Percentiles rank a stretch among this genome's conserved stretches.
These are phyloP conservation scores for Trichoderma sp. DNA, from an alignment of 2,329 filamentous ascomycete genomes.

Conservation along the genomic window DNA sequence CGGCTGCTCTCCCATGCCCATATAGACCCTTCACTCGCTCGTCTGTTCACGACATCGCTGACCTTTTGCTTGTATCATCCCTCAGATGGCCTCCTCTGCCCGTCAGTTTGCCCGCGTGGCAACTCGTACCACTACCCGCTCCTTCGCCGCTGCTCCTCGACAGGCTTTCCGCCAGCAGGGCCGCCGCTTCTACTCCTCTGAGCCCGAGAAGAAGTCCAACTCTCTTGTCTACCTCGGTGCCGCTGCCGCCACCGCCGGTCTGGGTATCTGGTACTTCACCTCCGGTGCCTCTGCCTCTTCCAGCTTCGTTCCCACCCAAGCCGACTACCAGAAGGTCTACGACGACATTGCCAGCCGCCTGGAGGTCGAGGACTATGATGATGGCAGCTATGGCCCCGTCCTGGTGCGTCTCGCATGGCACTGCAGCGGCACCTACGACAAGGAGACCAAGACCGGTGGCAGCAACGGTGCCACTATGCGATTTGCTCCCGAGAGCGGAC, in stretches of 20 bases:
- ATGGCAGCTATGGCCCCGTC: conserved; percentile 93
- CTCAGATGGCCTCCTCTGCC: conserved; percentile 48
- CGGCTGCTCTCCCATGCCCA: not conserved
- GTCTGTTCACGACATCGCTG: conserved; percentile 5
- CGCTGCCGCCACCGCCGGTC: conserved; percentile 63
- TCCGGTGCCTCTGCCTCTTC: conserved; percentile 53
- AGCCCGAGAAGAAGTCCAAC: conserved; percentile 58
- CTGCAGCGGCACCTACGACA: conserved; percentile 85
- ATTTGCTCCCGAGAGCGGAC: conserved; percentile 83
- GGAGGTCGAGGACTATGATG: conserved; percentile 93
- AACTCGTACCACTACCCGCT: conserved; percentile 60
- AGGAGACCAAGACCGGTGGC: conserved; percentile 83
- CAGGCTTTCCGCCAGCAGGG: conserved; percentile 74
- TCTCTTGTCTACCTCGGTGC: conserved; percentile 62
- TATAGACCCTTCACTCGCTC: not conserved
- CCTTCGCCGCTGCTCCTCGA: conserved; percentile 63
- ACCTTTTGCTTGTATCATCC: conserved; percentile 11
- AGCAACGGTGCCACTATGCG: conserved; percentile 98
- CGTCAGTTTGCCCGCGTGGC: conserved; percentile 62
- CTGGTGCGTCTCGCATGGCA: conserved; percentile 93
- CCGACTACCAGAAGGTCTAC: conserved; percentile 96
- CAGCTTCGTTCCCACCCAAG: conserved; percentile 74
- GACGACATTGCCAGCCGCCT: conserved; percentile 78
- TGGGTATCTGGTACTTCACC: conserved; percentile 69
- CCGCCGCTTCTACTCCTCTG: conserved; percentile 80